A percentile compares a stretch with the other conserved stretches of the same genome.
Conservation (phyloP, 352 stramenopile genomes). For the Globisporangium nagaii region DNA sequence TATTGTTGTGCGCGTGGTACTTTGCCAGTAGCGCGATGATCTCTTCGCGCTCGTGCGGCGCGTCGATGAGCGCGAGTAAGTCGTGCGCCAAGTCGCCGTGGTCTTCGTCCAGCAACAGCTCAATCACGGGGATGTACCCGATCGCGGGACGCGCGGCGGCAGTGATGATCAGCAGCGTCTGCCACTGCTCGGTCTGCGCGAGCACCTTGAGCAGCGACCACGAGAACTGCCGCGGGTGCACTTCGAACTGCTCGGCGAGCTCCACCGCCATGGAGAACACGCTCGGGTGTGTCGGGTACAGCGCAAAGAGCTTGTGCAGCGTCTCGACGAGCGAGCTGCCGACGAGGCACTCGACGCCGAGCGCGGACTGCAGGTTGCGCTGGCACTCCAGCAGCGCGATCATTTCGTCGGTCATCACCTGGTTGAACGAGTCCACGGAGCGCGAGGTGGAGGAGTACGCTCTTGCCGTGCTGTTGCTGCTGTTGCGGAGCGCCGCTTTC, state of each 20-base stretch:
- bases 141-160: constrained; percentile 29
- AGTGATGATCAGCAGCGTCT: constrained; percentile 33
- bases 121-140: constrained; percentile 34
- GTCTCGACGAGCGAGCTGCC: constrained; percentile 51
- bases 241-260: constrained; percentile 32
- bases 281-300: constrained; percentile 33
- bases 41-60: constrained; percentile 23
- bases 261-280: constrained; percentile 29
- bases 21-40: constrained; percentile 22
- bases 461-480: background rate
- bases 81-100: constrained; percentile 28
- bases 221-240: constrained; percentile 54
- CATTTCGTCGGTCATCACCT: constrained; percentile 43
- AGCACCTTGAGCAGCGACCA: constrained; percentile 41
- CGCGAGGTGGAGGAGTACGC: constrained; percentile 6
- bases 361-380: constrained; percentile 25
- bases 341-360: constrained; percentile 35
- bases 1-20: constrained; percentile 10
- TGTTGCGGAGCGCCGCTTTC: background rate
- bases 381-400: constrained; percentile 40
- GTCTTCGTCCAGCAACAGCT: constrained; percentile 42
- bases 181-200: constrained; percentile 40
- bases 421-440: constrained; percentile 32
- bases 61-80: constrained; percentile 29
- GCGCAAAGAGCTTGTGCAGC: constrained; percentile 47